Conservation (phyloP, 257 asterid species). For the Leonotis leonurus region DNA sequence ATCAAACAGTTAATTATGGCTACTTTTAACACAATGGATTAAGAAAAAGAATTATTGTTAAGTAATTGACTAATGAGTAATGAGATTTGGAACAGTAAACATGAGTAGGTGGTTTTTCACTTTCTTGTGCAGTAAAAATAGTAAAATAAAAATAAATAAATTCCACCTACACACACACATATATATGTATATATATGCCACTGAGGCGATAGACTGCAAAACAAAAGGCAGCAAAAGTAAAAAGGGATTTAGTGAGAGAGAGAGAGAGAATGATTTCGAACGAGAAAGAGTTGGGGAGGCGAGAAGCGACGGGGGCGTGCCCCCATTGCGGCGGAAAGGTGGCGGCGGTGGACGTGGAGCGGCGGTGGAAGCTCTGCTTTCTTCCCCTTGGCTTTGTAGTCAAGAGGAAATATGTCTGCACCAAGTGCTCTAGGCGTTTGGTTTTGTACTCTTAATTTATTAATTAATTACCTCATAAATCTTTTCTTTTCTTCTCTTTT, state of each 20-base stretch:
- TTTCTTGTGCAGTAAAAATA: not conserved
- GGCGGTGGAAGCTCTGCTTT: conserved; percentile 33
- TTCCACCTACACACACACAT: not conserved
- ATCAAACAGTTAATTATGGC: no score
- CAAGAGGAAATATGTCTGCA: conserved; percentile 35
- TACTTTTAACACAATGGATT: no score
- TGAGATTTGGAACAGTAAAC: no score
- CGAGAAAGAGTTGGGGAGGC: conserved; percentile 38
- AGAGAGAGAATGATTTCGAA: conserved; percentile 12
- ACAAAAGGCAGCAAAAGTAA: not conserved
- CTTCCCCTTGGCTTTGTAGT: conserved; percentile 32
- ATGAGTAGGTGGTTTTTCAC: no score
- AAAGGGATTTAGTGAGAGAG: no score
- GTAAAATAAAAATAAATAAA: not conserved
- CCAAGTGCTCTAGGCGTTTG: conserved; percentile 29
- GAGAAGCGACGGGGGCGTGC: conserved; percentile 35
- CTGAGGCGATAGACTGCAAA: no score
- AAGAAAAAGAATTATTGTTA: no score
- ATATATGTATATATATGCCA: no score
- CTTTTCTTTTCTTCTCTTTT: not conserved
- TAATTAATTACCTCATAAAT: no score
- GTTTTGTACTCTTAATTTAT: conserved; percentile 21
- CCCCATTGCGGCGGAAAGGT: conserved; percentile 47
- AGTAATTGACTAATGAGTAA: no score
- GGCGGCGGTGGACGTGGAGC: conserved; percentile 40